Percentiles rank a stretch among this genome's conserved stretches.
Conservation (phyloP, 176 grass and related monocot species). For the Cocos nucifera region DNA sequence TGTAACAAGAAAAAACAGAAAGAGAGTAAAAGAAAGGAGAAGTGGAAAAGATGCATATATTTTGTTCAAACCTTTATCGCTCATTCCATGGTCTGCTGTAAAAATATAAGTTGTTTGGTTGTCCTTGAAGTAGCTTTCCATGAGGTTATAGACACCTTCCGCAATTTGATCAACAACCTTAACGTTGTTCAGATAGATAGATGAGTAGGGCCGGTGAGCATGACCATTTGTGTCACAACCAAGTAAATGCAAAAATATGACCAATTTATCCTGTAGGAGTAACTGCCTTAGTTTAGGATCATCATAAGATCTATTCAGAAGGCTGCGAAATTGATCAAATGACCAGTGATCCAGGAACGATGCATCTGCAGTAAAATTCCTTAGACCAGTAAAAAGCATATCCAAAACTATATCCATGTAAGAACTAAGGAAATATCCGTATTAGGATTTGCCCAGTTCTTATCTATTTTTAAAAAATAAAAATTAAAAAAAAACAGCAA, state of each 20-base stretch:
- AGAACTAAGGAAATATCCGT: not conserved
- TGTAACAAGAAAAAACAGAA: not conserved
- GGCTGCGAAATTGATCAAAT: conserved; percentile 89
- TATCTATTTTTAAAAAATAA: no score
- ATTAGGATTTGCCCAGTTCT: no score
- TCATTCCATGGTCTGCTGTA: conserved; percentile 98
- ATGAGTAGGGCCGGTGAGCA: conserved; percentile 83
- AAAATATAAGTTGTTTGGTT: conserved; percentile 78
- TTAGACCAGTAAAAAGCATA: not conserved
- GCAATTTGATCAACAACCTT: conserved; percentile 95
- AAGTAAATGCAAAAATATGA: conserved; percentile 90
- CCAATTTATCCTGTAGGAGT: conserved; percentile 71
- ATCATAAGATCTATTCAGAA: conserved; percentile 60
- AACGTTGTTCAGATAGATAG: conserved; percentile 89
- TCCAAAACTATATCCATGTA: conserved; percentile 12
- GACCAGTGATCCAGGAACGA: conserved; percentile 98
- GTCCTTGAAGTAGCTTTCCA: conserved; percentile 91
- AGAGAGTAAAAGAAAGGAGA: not conserved
- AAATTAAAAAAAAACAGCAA: no score
- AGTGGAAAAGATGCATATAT: not conserved
- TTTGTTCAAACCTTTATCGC: conserved; percentile 69
- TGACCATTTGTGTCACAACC: conserved; percentile 97
- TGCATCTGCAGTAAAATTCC: conserved; percentile 56
- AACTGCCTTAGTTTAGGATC: conserved; percentile 64
- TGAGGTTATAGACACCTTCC: conserved; percentile 73